These are phyloP conservation scores for Apiospora kogelbergensis DNA, from an alignment of 2,329 filamentous ascomycete species.

Conservation along the genomic window DNA sequence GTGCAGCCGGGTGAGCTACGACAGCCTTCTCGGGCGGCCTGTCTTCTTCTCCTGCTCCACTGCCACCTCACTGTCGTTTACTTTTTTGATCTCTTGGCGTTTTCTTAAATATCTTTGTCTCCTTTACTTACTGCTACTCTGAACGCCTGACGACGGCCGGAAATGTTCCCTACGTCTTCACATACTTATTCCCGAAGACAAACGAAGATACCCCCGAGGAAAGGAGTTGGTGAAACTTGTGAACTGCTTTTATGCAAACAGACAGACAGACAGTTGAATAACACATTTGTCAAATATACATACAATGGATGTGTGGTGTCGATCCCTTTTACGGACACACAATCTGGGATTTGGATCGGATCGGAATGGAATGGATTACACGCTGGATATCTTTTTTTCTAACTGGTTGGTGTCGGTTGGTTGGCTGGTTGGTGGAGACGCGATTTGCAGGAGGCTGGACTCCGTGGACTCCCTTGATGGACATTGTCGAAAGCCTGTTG, in stretches of 20 bases:
- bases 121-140: background rate
- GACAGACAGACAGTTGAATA: background rate
- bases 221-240: constrained; percentile 1
- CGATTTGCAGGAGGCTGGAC: constrained; percentile 8
- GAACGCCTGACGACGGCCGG: background rate
- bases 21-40: background rate
- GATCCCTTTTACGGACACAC: background rate
- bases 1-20: background rate
- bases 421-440: background rate
- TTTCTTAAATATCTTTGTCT: background rate
- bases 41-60: too few relatives aligned
- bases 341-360: background rate
- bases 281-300: background rate
- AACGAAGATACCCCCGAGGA: background rate
- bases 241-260: background rate
- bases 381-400: background rate
- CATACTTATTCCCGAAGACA: background rate
- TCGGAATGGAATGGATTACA: background rate
- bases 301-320: background rate
- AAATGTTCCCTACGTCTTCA: background rate
- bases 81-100: background rate
- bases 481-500: background rate
- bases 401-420: background rate
- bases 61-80: background rate
- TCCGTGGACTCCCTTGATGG: background rate